phyloP scores from a whole-genome alignment of 345 rosid genomes.

The Anastatica hierochuntica region DNA sequence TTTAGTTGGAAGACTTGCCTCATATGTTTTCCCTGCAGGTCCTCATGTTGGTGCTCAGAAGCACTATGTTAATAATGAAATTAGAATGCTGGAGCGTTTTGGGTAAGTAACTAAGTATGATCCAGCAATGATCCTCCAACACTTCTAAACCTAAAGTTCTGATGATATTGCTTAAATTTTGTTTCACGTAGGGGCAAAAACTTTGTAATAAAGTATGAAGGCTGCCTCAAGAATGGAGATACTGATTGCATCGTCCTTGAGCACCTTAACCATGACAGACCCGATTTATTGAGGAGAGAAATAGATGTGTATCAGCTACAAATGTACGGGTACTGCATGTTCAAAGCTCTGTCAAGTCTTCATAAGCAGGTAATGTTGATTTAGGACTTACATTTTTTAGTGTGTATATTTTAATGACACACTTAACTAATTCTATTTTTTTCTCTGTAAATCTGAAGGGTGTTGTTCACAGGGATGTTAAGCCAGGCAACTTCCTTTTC shows the following conservation, averaged over 20 bases:
- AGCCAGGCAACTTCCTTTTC: slow-evolving; percentile 96
- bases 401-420: not conserved
- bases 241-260: slow-evolving; percentile 82
- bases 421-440: slow-evolving; percentile 7
- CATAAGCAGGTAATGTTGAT: slow-evolving; percentile 62
- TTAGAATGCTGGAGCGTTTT: slow-evolving; percentile 78
- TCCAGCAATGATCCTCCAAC: not conserved
- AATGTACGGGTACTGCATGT: slow-evolving; percentile 81
- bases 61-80: slow-evolving; percentile 60
- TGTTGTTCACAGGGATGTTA: slow-evolving; percentile 88
- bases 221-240: slow-evolving; percentile 59
- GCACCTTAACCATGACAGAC: slow-evolving; percentile 90
- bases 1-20: slow-evolving; percentile 9
- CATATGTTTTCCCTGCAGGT: slow-evolving; percentile 38
- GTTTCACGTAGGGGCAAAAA: slow-evolving; percentile 63
- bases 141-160: not conserved
- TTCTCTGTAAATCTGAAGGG: slow-evolving; percentile 38
- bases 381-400: not conserved
- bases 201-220: slow-evolving; percentile 68
- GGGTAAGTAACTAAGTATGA: slow-evolving; percentile 65
- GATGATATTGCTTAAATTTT: slow-evolving; percentile 4
- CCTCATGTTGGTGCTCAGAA: slow-evolving; percentile 79
- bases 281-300: slow-evolving; percentile 82
- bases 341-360: slow-evolving; percentile 75
- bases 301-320: slow-evolving; percentile 61